Evolutionary conservation across 768 basidiomycete genomes (phyloP), one percentile per base, ranked within the genome.

Genomic region (Mycena filopes): DNA sequence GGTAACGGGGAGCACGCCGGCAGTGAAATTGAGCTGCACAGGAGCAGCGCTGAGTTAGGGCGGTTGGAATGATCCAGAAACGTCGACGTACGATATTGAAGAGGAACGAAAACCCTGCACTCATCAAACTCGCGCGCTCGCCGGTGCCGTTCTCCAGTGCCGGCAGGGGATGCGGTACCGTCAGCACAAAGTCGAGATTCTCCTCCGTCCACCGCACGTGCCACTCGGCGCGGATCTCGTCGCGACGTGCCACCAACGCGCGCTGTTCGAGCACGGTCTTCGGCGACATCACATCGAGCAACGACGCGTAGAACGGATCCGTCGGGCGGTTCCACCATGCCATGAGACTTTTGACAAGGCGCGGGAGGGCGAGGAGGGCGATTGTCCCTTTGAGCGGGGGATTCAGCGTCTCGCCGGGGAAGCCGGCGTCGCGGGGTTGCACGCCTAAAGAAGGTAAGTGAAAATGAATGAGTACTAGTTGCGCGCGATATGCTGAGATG

Each of bases 171-270:
- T 87, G 84, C 15, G 87, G 87, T 8, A 87, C 88, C 2, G 84
- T 89, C 56, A 89, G 74, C 23, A 90, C 77, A 73, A 87, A 90
- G 73, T 92, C 89, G 5, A 91, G 75, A 7, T 84, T 82, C 76
- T 80, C 80, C 61, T 80, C 78, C 16, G 72, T 76, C 84, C 76
- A 85, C 60, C 78, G 79, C 68, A 77, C 79, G 69, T 83, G 79
- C 85, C 84, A 86, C 38, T 70, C 75, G 0, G 79, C 78, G 69
- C 80, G 76, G 55, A 84, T 82, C 25, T 70, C 65, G 29, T 86
- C 84, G 57, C 83, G 79, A 64, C 78, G 74, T 11, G 75, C 82
- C 6, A 88, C 76, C 25, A 88, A 80, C 3, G 75, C 74, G 51
- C 85, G 84, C 40, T 86, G 84, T 68, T 89, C 86, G 40, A 79